Base-by-base conservation (phyloP, 192 early-diverging fungal species). In the Podochytrium sp. region DNA sequence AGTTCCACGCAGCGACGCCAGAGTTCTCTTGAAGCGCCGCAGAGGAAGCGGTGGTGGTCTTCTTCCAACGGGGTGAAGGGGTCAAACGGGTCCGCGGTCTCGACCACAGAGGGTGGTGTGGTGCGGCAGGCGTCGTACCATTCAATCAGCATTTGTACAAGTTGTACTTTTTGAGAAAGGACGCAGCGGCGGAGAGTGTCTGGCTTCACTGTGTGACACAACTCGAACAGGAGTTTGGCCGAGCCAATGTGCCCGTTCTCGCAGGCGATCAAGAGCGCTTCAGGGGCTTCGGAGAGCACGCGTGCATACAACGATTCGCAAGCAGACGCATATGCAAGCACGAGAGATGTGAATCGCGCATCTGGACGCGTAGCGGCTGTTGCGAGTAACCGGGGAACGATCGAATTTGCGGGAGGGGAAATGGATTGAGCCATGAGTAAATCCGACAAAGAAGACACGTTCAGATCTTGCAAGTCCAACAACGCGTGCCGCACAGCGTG, bases 171-270 rank as follows among this genome's bases (percentile, higher is more conserved):
- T 30, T 39, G 6, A 16, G 66, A 69, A 20, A 38, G 20, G 14
- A 69, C 66, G 55, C 66, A 69, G 4, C 51, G 47, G 7, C 66
- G 47, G 34, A 69, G 50, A 25, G 66, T 69, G 33, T 69, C 66
- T 34, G 30, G 29, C 18, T 53, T 20, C 7, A 69, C 25, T 1
- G 29, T 12, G 4, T 32, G 23, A 18, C 50, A 51, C 23, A 69
- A 20, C 16, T 29, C 23, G 23, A 69, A 30, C 14, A 69, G 30
- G 34, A 69, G 33, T 12, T 23, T n/a, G 6, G 66, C 6, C 32
- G 55, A 47, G 4, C 55, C 50, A 20, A 51, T 4, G 35, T 55
- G 47, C 0, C 66, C 66, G 16, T 33, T 51, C 35, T 69, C 66
- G 37, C 66, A 69, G 55, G 50, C 20, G 34, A 53, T 12, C 10